A percentile compares a stretch with the other conserved stretches of the same genome.
Evolutionary conservation across 75 land plant species (phyloP).

Genomic region (Picea glauca): DNA sequence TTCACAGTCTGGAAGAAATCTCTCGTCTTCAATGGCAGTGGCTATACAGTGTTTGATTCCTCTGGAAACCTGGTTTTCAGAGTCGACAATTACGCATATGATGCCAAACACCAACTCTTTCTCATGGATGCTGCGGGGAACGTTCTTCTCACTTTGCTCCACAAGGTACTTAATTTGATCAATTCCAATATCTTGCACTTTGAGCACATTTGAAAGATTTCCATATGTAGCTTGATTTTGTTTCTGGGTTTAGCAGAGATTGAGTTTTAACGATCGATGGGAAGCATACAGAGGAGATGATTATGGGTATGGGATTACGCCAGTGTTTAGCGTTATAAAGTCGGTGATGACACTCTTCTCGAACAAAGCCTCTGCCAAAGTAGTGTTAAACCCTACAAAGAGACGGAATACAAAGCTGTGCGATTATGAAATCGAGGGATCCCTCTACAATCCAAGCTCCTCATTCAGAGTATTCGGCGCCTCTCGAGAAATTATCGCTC

Average conservation of each 20-base stretch:
- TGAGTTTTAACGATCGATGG: constrained; percentile 21
- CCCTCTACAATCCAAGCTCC: neutral
- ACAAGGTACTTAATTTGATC: constrained; percentile 17
- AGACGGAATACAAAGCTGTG: neutral
- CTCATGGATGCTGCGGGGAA: constrained; percentile 38
- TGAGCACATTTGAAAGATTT: neutral
- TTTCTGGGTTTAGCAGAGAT: constrained; percentile 15
- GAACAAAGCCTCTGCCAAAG: neutral
- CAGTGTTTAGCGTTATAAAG: constrained; percentile 16
- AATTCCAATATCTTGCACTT: neutral
- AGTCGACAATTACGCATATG: constrained; percentile 35
- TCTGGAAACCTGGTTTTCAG: constrained; percentile 33
- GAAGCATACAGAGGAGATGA: constrained; percentile 17
- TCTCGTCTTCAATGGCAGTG: constrained; percentile 25
- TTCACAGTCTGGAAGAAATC: constrained; percentile 55
- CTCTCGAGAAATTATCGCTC: constrained; percentile 15
- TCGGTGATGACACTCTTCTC: neutral
- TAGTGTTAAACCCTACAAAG: neutral
- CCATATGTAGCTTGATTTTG: neutral
- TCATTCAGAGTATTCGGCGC: constrained; percentile 13
- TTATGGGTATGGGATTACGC: neutral
- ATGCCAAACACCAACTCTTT: constrained; percentile 13
- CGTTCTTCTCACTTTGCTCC: constrained; percentile 21
- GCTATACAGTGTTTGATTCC: constrained; percentile 39
- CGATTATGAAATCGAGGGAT: neutral